Evolutionary conservation across 2,329 filamentous ascomycete genomes (phyloP).

Genomic region (Talaromyces sp.): DNA sequence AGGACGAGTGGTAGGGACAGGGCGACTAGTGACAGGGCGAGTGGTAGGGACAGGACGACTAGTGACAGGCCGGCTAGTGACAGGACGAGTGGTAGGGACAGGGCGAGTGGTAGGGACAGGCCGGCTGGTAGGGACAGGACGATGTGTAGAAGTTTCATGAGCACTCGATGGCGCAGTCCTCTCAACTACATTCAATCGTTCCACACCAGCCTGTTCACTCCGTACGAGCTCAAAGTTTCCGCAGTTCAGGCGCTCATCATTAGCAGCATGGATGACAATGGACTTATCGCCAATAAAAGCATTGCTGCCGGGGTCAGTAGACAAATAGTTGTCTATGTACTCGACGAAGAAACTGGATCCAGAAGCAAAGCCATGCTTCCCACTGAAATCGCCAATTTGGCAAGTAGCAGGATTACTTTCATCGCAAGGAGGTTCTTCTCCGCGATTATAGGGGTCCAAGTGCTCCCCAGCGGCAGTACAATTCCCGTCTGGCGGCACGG

Average conservation of each 20-base stretch:
- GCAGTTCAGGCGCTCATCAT: slow-evolving; percentile 53
- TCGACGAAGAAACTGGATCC: slow-evolving; percentile 24
- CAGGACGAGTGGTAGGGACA: too few relatives aligned
- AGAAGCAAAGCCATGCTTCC: slow-evolving; percentile 62
- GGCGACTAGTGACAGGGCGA: too few relatives aligned
- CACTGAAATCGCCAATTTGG: slow-evolving; percentile 70
- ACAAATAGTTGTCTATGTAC: slow-evolving; percentile 48
- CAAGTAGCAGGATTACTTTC: slow-evolving; percentile 55
- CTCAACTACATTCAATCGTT: neutral
- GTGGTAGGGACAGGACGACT: too few relatives aligned
- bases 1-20: too few relatives aligned
- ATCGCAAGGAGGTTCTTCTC: slow-evolving; percentile 60
- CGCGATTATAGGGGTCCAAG: slow-evolving; percentile 64
- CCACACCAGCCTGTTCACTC: neutral
- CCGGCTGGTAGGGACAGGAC: too few relatives aligned
- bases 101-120: too few relatives aligned
- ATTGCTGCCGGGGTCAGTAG: slow-evolving; percentile 36
- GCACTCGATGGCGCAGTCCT: neutral
- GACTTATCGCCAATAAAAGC: slow-evolving; percentile 52
- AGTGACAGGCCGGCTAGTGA: too few relatives aligned
- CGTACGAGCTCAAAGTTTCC: slow-evolving; percentile 47
- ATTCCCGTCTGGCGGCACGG: slow-evolving; percentile 63
- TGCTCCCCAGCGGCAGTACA: slow-evolving; percentile 64
- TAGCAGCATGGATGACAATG: slow-evolving; percentile 50
- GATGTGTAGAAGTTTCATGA: neutral